A percentile compares a stretch with the other conserved stretches of the same genome.
Conservation (phyloP, 495 filamentous ascomycete species). For the Daldinia childiae region DNA sequence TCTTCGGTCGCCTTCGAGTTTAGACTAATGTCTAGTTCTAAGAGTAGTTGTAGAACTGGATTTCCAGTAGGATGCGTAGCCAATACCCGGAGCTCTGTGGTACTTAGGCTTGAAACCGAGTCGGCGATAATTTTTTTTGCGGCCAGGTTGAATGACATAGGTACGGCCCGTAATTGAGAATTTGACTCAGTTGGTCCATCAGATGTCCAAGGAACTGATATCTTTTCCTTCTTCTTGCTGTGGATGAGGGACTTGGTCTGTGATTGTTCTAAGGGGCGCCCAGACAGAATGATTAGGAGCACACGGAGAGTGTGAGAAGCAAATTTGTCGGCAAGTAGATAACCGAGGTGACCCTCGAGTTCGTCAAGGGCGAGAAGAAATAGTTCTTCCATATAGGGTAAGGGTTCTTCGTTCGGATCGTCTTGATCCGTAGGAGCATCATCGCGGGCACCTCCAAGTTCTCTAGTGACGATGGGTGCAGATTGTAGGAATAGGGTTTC, state of each 20-base stretch:
- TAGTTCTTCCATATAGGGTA: slow-evolving; percentile 78
- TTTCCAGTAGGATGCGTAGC: slow-evolving; percentile 90
- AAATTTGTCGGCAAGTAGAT: slow-evolving; percentile 84
- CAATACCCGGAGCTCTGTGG: slow-evolving; percentile 77
- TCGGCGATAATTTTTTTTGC: slow-evolving; percentile 81
- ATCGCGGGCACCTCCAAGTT: slow-evolving; percentile 62
- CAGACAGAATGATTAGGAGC: slow-evolving; percentile 84
- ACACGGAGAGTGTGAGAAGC: slow-evolving; percentile 91
- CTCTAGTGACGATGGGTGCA: slow-evolving; percentile 78
- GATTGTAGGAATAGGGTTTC: slow-evolving; percentile 89
- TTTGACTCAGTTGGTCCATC: slow-evolving; percentile 50
- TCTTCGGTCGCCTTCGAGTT: slow-evolving; percentile 68
- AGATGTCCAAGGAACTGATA: slow-evolving; percentile 61
- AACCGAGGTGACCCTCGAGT: slow-evolving; percentile 83
- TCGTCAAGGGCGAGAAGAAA: slow-evolving; percentile 85
- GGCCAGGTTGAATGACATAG: slow-evolving; percentile 76
- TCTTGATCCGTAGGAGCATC: slow-evolving; percentile 54
- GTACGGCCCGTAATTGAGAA: slow-evolving; percentile 67
- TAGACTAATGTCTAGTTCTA: slow-evolving; percentile 82
- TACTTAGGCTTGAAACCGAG: slow-evolving; percentile 73
- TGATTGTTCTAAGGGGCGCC: slow-evolving; percentile 73
- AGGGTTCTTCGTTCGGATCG: slow-evolving; percentile 50
- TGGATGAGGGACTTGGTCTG: slow-evolving; percentile 75
- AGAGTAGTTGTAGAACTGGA: slow-evolving; percentile 84
- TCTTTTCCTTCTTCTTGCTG: slow-evolving; percentile 89